Evolutionary conservation across 257 asterid species (phyloP).

Genomic region (Solanum pimpinellifolium): DNA sequence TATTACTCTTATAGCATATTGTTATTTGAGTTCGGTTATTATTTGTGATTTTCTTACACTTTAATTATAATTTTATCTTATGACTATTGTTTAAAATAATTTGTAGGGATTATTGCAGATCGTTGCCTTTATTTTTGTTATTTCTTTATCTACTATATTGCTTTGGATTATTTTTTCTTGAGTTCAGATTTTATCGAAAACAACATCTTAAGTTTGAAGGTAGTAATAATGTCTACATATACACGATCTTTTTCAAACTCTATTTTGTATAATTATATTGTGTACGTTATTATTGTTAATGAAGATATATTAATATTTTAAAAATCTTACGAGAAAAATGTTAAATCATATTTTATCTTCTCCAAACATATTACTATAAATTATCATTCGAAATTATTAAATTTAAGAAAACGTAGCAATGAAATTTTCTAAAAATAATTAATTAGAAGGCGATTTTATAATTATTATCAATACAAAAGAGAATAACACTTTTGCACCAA

Average conservation of each 20-base stretch:
- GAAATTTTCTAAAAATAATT: not conserved
- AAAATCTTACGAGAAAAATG: too few species aligned
- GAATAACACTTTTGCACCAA: not conserved
- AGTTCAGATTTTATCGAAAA: not conserved
- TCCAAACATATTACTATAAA: not conserved
- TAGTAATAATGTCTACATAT: too few species aligned
- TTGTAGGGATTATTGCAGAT: too few species aligned
- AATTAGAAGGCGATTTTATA: not conserved
- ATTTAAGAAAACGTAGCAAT: not conserved
- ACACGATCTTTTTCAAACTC: too few species aligned
- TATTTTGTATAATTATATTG: too few species aligned
- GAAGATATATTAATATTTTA: too few species aligned
- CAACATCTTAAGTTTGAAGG: too few species aligned
- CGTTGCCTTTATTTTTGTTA: not conserved
- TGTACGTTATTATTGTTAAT: too few species aligned
- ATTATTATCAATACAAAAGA: not conserved
- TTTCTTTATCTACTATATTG: too few species aligned
- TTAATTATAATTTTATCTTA: too few species aligned
- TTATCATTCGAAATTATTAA: not conserved
- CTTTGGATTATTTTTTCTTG: not conserved
- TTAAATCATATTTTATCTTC: not conserved
- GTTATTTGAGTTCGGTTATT: too few species aligned
- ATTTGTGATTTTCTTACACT: not conserved
- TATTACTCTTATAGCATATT: not conserved
- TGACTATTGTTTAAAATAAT: not conserved